Evolutionary conservation across 495 filamentous ascomycete genomes (phyloP).

Genomic region (Trichoderma reesei): DNA sequence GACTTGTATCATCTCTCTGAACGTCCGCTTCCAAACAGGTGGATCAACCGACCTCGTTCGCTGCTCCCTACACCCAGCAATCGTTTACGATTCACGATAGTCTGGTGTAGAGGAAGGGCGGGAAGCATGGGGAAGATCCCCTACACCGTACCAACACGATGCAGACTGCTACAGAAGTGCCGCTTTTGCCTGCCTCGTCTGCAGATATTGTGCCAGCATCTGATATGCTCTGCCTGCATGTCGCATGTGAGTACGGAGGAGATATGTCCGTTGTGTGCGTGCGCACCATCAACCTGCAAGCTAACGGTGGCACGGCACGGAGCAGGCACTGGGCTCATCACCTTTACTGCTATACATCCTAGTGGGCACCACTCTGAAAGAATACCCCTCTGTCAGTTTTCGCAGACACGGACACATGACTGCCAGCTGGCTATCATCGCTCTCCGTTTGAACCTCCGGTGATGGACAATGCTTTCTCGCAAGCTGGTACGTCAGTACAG

Average conservation of each 20-base stretch:
- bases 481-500: not conserved
- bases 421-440: not conserved
- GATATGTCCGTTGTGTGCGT: not conserved
- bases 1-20: too few relatives aligned
- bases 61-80: not conserved
- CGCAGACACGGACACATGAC: not conserved
- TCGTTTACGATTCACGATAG: not conserved
- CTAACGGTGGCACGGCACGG: not conserved
- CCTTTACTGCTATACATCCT: too few relatives aligned
- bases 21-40: not conserved
- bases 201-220: not conserved
- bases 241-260: not conserved
- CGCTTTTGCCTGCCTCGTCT: not conserved
- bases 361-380: too few relatives aligned
- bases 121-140: not conserved
- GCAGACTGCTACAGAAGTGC: conserved; percentile 1
- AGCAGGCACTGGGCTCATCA: too few relatives aligned
- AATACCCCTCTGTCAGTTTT: not conserved
- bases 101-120: not conserved
- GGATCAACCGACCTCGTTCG: too few relatives aligned
- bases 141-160: not conserved
- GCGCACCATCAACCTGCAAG: not conserved
- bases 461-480: too few relatives aligned
- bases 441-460: not conserved
- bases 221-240: not conserved